Evolutionary conservation across 179 eudicot genomes (phyloP), one percentile per base, ranked within the genome.

Genomic region (Vitellaria paradoxa): DNA sequence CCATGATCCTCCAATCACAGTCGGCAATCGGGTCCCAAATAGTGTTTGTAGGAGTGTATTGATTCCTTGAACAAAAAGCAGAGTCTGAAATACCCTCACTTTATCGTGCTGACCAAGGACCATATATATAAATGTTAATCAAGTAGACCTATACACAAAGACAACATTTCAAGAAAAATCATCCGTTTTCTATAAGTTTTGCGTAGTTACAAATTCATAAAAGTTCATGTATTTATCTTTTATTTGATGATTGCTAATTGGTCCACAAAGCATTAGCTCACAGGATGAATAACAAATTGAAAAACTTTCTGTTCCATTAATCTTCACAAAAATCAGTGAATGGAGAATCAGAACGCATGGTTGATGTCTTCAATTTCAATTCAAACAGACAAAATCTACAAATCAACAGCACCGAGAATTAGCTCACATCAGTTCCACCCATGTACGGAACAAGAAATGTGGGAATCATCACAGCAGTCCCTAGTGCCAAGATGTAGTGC

Each of bases 381-480:
- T 59, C 2, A 46, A 23, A 5, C 7, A 9, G 59, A 10, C 10
- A 9, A 13, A 55, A 9, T 4, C 17, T 13, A 55, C 2, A 60
- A 46, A 21, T n/a, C 3, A 50, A 56, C 11, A 21, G 18, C 13
- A 8, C 18, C 18, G 56, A 30, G 15, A 56, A 17, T 47, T 53
- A 40, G 10, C 94, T 91, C 64, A 94, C 98, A 85, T 92, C 88
- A 80, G 62, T 70, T 77, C 98, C 98, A 30, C 93, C 98, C 98
- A 94, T 94, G 82, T 89, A 83, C 52, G 93, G 90, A 72, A 91
- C 97, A 68, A 94, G 93, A 92, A 89, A 91, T 9, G 93, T 79
- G 7, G 97, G 99, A 55, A 96, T 96, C 97, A 96, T 96, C 63
- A 96, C 98, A 24, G 96, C 93, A 78, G 94, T 94, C 79, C 98